Percentiles rank a stretch among this genome's conserved stretches.
These are phyloP conservation scores for Lyophyllum decastes DNA, from an alignment of 768 basidiomycete genomes.

Conservation along the genomic window DNA sequence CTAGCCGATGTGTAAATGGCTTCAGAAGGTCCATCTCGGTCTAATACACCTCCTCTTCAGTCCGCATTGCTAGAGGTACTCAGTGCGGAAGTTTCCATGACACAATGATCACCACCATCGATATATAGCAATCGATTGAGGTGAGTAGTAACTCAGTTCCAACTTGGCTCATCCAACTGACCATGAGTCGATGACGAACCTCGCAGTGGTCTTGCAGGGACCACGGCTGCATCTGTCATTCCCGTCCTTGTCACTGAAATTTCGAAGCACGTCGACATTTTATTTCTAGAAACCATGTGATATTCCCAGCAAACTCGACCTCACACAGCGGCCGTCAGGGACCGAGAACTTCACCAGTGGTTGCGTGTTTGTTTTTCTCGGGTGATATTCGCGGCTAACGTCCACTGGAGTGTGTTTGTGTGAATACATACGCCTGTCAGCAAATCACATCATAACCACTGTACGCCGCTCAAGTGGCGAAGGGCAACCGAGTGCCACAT, in stretches of 20 bases:
- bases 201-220: neutral
- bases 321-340: too few relatives aligned
- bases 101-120: neutral
- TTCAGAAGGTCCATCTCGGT: neutral
- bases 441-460: too few relatives aligned
- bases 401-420: too few relatives aligned
- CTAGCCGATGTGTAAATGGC: neutral
- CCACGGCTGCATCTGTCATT: neutral
- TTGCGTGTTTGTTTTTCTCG: too few relatives aligned
- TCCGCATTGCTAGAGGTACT: neutral
- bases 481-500: too few relatives aligned
- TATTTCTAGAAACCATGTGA: neutral
- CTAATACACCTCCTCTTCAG: neutral
- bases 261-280: neutral
- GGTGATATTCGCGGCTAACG: too few relatives aligned
- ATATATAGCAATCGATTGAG: neutral
- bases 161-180: neutral
- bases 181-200: neutral
- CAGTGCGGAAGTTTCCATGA: neutral
- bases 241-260: neutral
- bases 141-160: neutral
- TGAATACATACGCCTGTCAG: too few relatives aligned
- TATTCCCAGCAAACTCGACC: too few relatives aligned
- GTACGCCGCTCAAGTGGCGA: too few relatives aligned
- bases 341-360: too few relatives aligned